A percentile compares a stretch with the other conserved stretches of the same genome.
Evolutionary conservation across 345 rosid species (phyloP).

Genomic region (Lepidium aucheri): DNA sequence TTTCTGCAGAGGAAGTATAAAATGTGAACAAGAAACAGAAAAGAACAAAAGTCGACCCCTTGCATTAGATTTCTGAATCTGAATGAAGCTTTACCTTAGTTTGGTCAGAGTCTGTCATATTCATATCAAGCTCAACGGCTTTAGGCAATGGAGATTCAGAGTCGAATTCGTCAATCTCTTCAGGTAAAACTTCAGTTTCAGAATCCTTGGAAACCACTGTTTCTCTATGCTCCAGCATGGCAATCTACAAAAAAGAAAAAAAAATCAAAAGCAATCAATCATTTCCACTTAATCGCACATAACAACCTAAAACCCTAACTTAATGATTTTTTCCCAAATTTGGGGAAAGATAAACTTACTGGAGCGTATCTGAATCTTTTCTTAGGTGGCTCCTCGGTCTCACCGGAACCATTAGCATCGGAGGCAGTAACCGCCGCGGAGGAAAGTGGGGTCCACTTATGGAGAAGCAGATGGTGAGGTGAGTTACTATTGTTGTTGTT

Average conservation of each 20-base stretch:
- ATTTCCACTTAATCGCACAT: background rate
- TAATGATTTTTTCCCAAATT: background rate
- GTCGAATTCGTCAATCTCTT: conserved; percentile 28
- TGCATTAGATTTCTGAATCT: background rate
- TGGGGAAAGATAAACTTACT: conserved; percentile 29
- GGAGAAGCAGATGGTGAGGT: conserved; percentile 60
- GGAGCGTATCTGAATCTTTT: conserved; percentile 88
- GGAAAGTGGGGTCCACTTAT: conserved; percentile 88
- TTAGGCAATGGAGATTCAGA: conserved; percentile 25
- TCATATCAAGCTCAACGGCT: conserved; percentile 30
- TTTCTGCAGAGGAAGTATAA: conserved; percentile 36
- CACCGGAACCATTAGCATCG: conserved; percentile 31
- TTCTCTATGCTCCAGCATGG: conserved; percentile 52
- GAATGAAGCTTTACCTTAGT: conserved; percentile 7
- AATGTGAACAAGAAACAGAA: background rate
- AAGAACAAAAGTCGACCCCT: background rate
- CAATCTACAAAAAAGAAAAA: conserved; percentile 42
- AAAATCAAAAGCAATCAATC: background rate
- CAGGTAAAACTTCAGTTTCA: conserved; percentile 30
- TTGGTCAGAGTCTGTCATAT: conserved; percentile 21
- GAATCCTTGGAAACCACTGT: conserved; percentile 33
- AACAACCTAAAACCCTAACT: background rate
- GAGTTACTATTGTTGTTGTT: conserved; percentile 14
- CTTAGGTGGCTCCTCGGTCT: conserved; percentile 55
- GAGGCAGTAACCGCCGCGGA: conserved; percentile 19